Evolutionary conservation across 176 grass and related monocot genomes (phyloP), one percentile per base, ranked within the genome.

Genomic region (Urochloa ruziziensis): DNA sequence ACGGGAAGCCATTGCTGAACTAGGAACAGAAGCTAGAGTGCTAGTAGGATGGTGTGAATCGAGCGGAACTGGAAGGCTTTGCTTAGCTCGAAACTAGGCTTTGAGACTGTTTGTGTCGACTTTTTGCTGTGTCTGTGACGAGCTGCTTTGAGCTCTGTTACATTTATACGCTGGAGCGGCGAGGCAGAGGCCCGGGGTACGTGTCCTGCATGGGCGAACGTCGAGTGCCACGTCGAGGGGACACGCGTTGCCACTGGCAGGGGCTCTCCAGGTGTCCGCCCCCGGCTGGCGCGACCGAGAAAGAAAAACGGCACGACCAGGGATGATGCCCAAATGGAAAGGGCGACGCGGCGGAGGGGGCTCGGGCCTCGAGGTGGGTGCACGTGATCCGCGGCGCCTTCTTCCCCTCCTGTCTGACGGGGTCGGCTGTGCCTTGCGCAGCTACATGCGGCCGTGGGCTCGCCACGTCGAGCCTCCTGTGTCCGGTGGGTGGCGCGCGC

Each of bases 1-100:
- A 21, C 85, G 78, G 53, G 92, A 89, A 73, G 94, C 92, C 92
- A 94, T 95, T 30, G 30, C 30, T n/a, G 35, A 53, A 24, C 46
- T 37, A 59, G 17, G 4, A 11, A 1, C 25, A 13, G 29, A 13
- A n/a, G 12, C 56, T 32, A 30, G 25, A 40, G 0, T 7, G 46
- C 13, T 16, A 49, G 3, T 12, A n/a, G n/a, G n/a, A n/a, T n/a
- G 7, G 10, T 10, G 48, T 13, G 16, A 11, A 58, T 61, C 37
- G 21, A 47, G 11, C 42, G 24, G 40, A 29, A 61, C 15, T 43
- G 36, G 9, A 14, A 43, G 47, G 47, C 11, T 1, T 47, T 29
- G 25, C 40, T 35, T 2, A 9, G 21, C 80, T n/a, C 67, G 67
- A 40, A 48, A 4, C 33, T 54, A n/a, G 40, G 24, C 21, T 10